A percentile compares a stretch with the other conserved stretches of the same genome.
phyloP scores from a whole-genome alignment of 1,284 basidiomycete genomes.

The Pascua sp. region DNA sequence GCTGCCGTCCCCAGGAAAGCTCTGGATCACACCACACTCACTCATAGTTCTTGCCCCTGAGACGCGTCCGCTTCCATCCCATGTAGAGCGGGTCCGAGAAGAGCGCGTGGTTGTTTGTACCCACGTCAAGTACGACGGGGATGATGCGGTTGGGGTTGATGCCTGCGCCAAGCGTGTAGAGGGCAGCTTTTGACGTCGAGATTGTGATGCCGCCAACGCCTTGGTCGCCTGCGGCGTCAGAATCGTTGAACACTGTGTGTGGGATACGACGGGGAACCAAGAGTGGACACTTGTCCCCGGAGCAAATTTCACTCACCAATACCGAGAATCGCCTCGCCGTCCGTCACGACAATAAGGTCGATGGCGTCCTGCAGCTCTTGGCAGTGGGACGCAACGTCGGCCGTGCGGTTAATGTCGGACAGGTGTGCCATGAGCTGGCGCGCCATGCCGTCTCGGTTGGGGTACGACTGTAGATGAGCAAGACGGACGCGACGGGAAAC shows the following conservation, averaged over 20 bases:
- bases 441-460: slow-evolving; percentile 64
- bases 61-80: slow-evolving; percentile 51
- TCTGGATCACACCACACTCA: slow-evolving; percentile 3
- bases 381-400: slow-evolving; percentile 66
- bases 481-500: too few relatives aligned
- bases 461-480: slow-evolving; percentile 52
- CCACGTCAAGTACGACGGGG: slow-evolving; percentile 68
- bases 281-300: too few relatives aligned
- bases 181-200: slow-evolving; percentile 77
- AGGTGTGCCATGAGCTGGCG: slow-evolving; percentile 50
- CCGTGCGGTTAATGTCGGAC: slow-evolving; percentile 52
- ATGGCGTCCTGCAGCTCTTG: slow-evolving; percentile 58
- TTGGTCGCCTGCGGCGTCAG: slow-evolving; percentile 33
- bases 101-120: slow-evolving; percentile 64
- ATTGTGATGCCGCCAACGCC: slow-evolving; percentile 57
- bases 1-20: neutral
- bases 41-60: slow-evolving; percentile 51
- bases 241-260: neutral
- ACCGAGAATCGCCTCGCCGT: slow-evolving; percentile 76
- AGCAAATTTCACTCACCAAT: slow-evolving; percentile 49
- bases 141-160: slow-evolving; percentile 67
- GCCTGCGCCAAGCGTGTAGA: slow-evolving; percentile 78
- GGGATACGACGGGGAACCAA: too few relatives aligned
- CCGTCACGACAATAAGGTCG: slow-evolving; percentile 72
- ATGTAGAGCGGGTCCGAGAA: slow-evolving; percentile 50